A percentile compares a stretch with the other conserved stretches of the same genome.
These are phyloP conservation scores for Mercurialis annua DNA, from an alignment of 345 rosid genomes.

Conservation along the genomic window DNA sequence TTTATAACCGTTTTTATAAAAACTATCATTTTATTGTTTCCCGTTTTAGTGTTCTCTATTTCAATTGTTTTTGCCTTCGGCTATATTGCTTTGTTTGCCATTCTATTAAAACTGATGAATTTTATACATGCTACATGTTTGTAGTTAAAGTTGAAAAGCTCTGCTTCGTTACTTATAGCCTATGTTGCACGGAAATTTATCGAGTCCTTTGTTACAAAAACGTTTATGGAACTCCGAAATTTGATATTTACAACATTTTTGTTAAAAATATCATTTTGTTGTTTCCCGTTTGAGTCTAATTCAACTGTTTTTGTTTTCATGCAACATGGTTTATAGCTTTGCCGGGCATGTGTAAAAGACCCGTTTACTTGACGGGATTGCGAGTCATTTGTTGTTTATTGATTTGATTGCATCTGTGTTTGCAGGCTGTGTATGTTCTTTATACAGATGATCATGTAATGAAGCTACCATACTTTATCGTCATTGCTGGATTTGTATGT, in stretches of 20 bases:
- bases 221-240: too few relatives aligned
- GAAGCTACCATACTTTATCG: constrained; percentile 61
- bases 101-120: neutral
- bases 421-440: constrained; percentile 60
- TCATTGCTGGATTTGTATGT: constrained; percentile 49
- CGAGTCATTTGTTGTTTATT: constrained; percentile 5
- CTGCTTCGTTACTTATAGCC: neutral
- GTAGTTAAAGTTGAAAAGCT: neutral
- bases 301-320: too few relatives aligned
- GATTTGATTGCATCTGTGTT: neutral
- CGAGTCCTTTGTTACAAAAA: too few relatives aligned
- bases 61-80: too few relatives aligned
- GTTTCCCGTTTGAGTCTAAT: too few relatives aligned
- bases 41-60: too few relatives aligned
- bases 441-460: constrained; percentile 38
- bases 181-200: neutral
- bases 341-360: neutral
- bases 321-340: neutral
- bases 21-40: neutral
- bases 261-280: too few relatives aligned
- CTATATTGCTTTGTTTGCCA: neutral
- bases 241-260: too few relatives aligned
- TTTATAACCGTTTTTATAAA: too few relatives aligned
- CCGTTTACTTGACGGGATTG: neutral
- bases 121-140: neutral